Evolutionary conservation across 1,284 basidiomycete genomes (phyloP), one percentile per base, ranked within the genome.

Genomic region (Melampsora larici-populina): DNA sequence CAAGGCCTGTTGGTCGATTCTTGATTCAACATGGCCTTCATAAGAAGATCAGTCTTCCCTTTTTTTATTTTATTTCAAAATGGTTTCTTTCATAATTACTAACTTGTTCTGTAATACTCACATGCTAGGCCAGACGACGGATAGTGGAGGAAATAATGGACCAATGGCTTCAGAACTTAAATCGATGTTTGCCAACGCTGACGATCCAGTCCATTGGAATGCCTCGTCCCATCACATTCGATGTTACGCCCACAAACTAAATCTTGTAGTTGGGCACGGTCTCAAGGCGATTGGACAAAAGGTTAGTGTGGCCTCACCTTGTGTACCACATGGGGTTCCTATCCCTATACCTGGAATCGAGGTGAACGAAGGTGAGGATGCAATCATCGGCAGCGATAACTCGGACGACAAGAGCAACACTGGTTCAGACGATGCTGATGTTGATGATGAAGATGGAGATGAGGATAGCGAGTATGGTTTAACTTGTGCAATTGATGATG

Each of bases 171-270:
- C 60, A 4, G 60, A 63, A 36, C 7, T 63, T 9, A 7, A 63
- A 15, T 36, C 17, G 11, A 31, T 63, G 36, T 26, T 63, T n/a
- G 7, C 60, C 2, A 63, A 63, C 29, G 36, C 29, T 9, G 36
- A 26, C 9, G 36, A 26, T 36, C 36, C 36, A 36, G 26, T 63
- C n/a, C 4, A 13, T 24, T 36, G 29, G 29, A 8, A 17, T 4
- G 29, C 36, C 60, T 31, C 60, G 29, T 8, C 29, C 11, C 9
- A 63, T 63, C 60, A 63, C n/a, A 24, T 63, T 8, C 60, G 60
- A n/a, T 63, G 60, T n/a, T 63, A 31, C n/a, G 29, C 29, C 60
- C 60, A 63, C n/a, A 63, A 63, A n/a, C 29, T 63, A 3, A 36
- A 26, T n/a, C 36, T 63, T 15, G 26, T 24, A 15, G 29, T 63